A percentile compares a stretch with the other conserved stretches of the same genome.
Evolutionary conservation across 2,329 filamentous ascomycete genomes (phyloP).

Genomic region (Epichloe amarillans): DNA sequence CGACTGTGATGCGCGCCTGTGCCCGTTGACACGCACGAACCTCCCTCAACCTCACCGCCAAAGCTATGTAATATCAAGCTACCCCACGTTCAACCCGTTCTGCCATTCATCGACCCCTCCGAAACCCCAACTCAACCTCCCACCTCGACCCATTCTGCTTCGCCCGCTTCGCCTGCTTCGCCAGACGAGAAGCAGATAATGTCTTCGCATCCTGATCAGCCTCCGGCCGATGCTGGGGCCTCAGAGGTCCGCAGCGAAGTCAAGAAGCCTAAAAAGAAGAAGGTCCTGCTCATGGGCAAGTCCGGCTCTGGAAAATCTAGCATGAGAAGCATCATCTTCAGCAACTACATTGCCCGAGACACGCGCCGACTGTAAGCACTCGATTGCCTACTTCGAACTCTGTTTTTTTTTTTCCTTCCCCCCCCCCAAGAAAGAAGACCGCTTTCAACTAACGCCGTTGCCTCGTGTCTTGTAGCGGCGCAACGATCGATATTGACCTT

Average conservation of each 20-base stretch:
- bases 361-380: constrained; percentile 59
- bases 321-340: constrained; percentile 98
- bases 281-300: constrained; percentile 85
- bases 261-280: constrained; percentile 73
- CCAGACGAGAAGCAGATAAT: neutral
- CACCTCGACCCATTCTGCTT: neutral
- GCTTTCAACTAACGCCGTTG: neutral
- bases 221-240: neutral
- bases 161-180: neutral
- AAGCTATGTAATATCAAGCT: neutral
- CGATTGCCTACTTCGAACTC: neutral
- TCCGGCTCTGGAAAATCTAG: constrained; percentile 95
- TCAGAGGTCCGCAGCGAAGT: constrained; percentile 34
- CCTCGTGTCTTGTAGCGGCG: constrained; percentile 39
- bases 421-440: neutral
- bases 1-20: neutral
- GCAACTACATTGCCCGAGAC: constrained; percentile 95
- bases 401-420: neutral
- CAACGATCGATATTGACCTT: constrained; percentile 96
- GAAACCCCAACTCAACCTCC: neutral
- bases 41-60: constrained; percentile 1
- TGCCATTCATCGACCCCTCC: neutral
- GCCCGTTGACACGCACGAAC: too few relatives aligned
- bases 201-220: constrained; percentile 5
- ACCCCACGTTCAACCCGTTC: neutral